Conservation (phyloP, 2,329 filamentous ascomycete genomes). For the Coniochaeta ligniaria region DNA sequence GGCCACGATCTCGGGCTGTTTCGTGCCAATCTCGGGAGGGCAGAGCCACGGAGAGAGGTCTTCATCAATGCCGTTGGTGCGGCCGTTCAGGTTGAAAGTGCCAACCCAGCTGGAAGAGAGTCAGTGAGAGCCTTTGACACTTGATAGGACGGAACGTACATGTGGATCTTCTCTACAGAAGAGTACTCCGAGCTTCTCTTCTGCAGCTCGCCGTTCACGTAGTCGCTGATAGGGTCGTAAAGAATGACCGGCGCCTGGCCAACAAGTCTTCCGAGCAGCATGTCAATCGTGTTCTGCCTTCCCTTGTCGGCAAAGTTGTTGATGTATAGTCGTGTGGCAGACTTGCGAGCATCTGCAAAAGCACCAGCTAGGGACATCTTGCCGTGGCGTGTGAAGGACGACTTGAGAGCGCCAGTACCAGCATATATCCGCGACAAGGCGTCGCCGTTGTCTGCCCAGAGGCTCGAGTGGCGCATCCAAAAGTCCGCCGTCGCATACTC, state of each 20-base stretch:
- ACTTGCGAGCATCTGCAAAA: constrained; percentile 92
- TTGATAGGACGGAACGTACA: constrained; percentile 41
- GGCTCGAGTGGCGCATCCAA: constrained; percentile 82
- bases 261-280: constrained; percentile 78
- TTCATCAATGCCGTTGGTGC: constrained; percentile 66
- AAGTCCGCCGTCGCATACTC: constrained; percentile 71
- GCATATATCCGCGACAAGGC: constrained; percentile 92
- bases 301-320: constrained; percentile 97
- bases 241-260: constrained; percentile 78
- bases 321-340: constrained; percentile 87
- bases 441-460: constrained; percentile 98
- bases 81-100: constrained; percentile 93
- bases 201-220: constrained; percentile 68
- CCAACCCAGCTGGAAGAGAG: constrained; percentile 50
- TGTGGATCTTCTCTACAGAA: constrained; percentile 63
- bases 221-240: constrained; percentile 92
- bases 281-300: constrained; percentile 89
- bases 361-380: constrained; percentile 95
- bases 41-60: constrained; percentile 86
- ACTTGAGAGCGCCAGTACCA: constrained; percentile 90
- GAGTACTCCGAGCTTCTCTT: constrained; percentile 68
- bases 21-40: constrained; percentile 48
- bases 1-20: constrained; percentile 77
- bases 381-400: constrained; percentile 86
- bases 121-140: constrained; percentile 11